Conservation (phyloP, 805 yeast species). For the Lachancea thermotolerans region DNA sequence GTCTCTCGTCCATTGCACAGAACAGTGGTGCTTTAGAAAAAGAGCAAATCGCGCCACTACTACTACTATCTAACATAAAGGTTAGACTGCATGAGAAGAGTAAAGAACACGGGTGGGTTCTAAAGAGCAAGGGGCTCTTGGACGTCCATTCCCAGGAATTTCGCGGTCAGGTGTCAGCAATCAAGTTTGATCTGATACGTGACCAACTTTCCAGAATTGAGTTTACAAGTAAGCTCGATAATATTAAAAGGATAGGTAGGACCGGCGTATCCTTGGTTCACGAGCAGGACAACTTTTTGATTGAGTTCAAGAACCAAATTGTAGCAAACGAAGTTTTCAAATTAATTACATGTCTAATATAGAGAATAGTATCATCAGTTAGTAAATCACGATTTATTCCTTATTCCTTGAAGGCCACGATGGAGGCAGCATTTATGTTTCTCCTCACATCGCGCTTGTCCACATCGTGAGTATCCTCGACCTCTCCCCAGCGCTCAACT, state of each 20-base stretch:
- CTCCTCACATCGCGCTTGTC: slow-evolving; percentile 84
- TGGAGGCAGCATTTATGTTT: slow-evolving; percentile 71
- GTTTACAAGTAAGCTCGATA: slow-evolving; percentile 11
- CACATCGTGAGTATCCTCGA: slow-evolving; percentile 98
- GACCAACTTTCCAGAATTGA: slow-evolving; percentile 2
- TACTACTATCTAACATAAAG: slow-evolving; percentile 20
- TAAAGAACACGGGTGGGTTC: slow-evolving; percentile 19
- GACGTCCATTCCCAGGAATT: slow-evolving; percentile 20
- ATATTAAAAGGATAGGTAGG: slow-evolving; percentile 23
- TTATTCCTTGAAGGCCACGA: slow-evolving; percentile 37
- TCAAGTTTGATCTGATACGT: slow-evolving; percentile 13
- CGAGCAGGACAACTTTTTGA: slow-evolving; percentile 12
- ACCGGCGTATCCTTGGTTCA: slow-evolving; percentile 23
- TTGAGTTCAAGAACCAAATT: slow-evolving; percentile 23
- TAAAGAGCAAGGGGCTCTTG: slow-evolving; percentile 12
- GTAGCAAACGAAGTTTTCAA: slow-evolving; percentile 23
- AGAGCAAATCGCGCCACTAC: slow-evolving; percentile 7
- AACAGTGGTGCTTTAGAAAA: background rate
- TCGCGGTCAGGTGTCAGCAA: slow-evolving; percentile 12
- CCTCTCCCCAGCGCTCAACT: slow-evolving; percentile 94
- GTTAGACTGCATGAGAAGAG: slow-evolving; percentile 18
- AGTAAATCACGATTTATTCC: slow-evolving; percentile 2
- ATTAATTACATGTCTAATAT: slow-evolving; percentile 11
- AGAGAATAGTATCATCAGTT: background rate
- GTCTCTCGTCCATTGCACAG: slow-evolving; percentile 5